Evolutionary conservation across 352 stramenopile genomes (phyloP), one percentile per base, ranked within the genome.

Genomic region (Phytophthora cactorum): DNA sequence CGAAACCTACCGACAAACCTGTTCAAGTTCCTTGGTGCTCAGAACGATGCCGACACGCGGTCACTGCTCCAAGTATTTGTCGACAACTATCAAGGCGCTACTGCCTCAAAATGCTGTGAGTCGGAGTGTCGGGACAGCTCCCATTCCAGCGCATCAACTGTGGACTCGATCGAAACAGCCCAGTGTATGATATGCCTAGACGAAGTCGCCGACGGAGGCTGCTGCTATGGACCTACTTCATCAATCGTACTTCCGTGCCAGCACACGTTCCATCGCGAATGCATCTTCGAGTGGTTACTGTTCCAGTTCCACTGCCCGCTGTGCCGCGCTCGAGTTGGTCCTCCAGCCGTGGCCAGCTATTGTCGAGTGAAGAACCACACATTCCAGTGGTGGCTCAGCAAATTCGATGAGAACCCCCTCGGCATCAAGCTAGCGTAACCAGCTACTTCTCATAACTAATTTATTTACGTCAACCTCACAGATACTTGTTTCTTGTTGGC

Each of bases 281-380:
- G 84, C 62, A 72, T 90, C 36, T 90, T 87, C 51, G 79, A 90
- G 78, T 92, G 84, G 81, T 58, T 93, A 9, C 47, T 88, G 6
- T 86, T 89, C 59, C 70, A 91, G 44, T 88, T 79, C 63, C 82
- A 82, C 50, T 93, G 84, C 29, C 82, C 84, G 3, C 55, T 90
- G 41, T 91, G 82, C 50, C 77, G 84, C 27, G 59, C 61, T 27
- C 82, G 63, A 14, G 70, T 89, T 9, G 78, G 80, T 2, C 80
- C 78, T 10, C 45, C 67, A 32, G 80, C 78, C 9, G 65, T 82
- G 58, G 17, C 39, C 9, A 69, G 59, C 2, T 69, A 65, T 29
- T 73, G 41, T 43, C 52, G 31, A 58, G 52, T 61, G 32, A 68
- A 61, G 47, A 65, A 61, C 10, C 32, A 55, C 38, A 57, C 52